Percentiles rank a stretch among this genome's conserved stretches.
phyloP scores from a whole-genome alignment of 2,329 filamentous ascomycete genomes.

The Knoxdaviesia proteae region DNA sequence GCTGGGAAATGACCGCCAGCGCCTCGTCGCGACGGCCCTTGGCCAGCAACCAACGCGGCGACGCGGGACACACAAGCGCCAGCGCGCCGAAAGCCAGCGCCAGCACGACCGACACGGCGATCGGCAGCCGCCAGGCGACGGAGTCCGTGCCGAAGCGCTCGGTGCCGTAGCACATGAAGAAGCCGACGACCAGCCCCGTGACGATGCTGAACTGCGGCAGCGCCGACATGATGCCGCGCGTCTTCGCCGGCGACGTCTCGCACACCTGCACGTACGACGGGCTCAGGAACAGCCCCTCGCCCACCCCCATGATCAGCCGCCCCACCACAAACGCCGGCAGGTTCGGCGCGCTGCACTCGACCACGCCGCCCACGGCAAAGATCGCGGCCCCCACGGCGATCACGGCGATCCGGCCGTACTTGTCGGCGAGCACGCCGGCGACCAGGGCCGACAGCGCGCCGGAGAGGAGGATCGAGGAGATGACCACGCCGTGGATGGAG shows the following conservation, averaged over 20 bases:
- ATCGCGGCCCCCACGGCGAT: slow-evolving; percentile 30
- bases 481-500: slow-evolving; percentile 34
- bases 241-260: slow-evolving; percentile 32
- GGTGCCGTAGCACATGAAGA: slow-evolving; percentile 40
- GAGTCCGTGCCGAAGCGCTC: slow-evolving; percentile 19
- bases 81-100: slow-evolving; percentile 12
- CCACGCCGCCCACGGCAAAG: slow-evolving; percentile 28
- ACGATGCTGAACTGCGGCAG: slow-evolving; percentile 31
- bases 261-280: slow-evolving; percentile 32
- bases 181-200: slow-evolving; percentile 29
- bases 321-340: slow-evolving; percentile 33
- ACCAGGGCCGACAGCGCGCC: slow-evolving; percentile 38
- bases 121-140: slow-evolving; percentile 34
- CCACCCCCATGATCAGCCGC: slow-evolving; percentile 31
- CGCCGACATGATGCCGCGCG: slow-evolving; percentile 29
- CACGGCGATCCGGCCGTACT: slow-evolving; percentile 28
- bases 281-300: slow-evolving; percentile 34
- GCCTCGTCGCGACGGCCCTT: slow-evolving; percentile 23
- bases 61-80: slow-evolving; percentile 20
- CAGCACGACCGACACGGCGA: slow-evolving; percentile 17
- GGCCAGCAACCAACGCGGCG: slow-evolving; percentile 33
- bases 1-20: slow-evolving; percentile 14
- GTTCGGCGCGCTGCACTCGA: slow-evolving; percentile 15
- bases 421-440: slow-evolving; percentile 31
- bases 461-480: slow-evolving; percentile 37